Base-by-base conservation (phyloP, 306 rosid genomes). In the Cucurbita moschata region DNA sequence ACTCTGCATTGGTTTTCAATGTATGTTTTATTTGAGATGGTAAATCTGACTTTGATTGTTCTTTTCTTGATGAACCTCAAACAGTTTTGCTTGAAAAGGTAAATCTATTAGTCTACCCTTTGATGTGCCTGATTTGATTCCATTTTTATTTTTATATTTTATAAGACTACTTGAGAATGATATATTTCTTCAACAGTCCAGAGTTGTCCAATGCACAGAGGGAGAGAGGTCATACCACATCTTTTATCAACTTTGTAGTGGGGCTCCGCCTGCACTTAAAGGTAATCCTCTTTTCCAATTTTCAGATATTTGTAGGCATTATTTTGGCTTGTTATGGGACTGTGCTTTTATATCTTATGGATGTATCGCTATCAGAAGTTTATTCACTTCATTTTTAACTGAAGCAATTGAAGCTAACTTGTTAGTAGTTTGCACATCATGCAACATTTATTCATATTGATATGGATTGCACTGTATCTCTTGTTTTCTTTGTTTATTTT, bases 21-120 rank as follows among this genome's bases (percentile, higher is more conserved):
- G 73, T 30, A 30, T 44, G 30, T 35, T 81, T 75, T 73, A 38
- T 80, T 71, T 61, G 52, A 65, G 54, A 74, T 61, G 46, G 78
- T 63, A 60, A 66, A 76, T 78, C 92, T 81, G 82, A 85, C 76
- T 44, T 62, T 77, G 37, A 75, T 70, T 81, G 71, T 84, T 76
- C 60, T 76, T 59, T 38, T 44, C 74, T 37, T 81, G 71, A 64
- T 81, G 70, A 80, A 73, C 54, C 70, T 78, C 44, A 75, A 57
- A 72, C 86, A 94, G 99, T 94, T 88, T 89, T 94, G 86, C 89
- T 94, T 70, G 99, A 94, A 86, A 94, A 94, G 99, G 99, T 94
- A 89, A 82, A 47, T 63, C 42, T 79, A 18, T 53, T 77, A 68
- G 81, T 76, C 65, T 72, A 44, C 19, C 58, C 64, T 51, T 77